These are phyloP conservation scores for Purpureocillium takamizusanense DNA, from an alignment of 2,329 filamentous ascomycete species.

Conservation along the genomic window DNA sequence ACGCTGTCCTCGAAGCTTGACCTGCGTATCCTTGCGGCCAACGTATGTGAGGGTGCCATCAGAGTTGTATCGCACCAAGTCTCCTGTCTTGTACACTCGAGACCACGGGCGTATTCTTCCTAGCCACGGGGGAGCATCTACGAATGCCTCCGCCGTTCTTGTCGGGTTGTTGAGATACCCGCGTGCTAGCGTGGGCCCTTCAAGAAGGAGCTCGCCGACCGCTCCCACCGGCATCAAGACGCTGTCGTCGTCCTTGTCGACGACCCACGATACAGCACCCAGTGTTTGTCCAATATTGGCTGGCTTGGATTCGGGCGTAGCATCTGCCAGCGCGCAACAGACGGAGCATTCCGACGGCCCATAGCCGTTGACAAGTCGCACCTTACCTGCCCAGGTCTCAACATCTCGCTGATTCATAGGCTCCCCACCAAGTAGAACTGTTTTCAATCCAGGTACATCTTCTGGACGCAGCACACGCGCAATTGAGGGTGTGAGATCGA, in stretches of 20 bases:
- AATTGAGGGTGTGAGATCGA: slow-evolving; percentile 1
- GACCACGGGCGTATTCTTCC: not conserved
- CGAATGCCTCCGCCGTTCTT: slow-evolving; percentile 33
- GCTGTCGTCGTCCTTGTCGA: slow-evolving; percentile 17
- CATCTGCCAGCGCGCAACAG: slow-evolving; percentile 2
- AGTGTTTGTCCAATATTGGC: not conserved
- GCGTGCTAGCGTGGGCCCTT: slow-evolving; percentile 34
- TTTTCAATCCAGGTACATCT: not conserved
- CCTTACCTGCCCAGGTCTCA: slow-evolving; percentile 1
- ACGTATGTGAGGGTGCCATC: slow-evolving; percentile 33
- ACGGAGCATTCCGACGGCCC: slow-evolving; percentile 6
- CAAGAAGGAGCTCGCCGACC: slow-evolving; percentile 27
- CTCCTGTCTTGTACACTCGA: slow-evolving; percentile 37
- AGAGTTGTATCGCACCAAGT: slow-evolving; percentile 32
- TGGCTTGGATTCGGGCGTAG: not conserved
- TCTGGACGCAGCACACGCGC: not conserved
- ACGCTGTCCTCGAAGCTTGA: slow-evolving; percentile 51
- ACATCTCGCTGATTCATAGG: slow-evolving; percentile 1
- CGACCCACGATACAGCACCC: slow-evolving; percentile 16
- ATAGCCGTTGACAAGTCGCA: slow-evolving; percentile 3
- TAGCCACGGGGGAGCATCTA: slow-evolving; percentile 28
- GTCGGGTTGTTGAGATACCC: slow-evolving; percentile 38
- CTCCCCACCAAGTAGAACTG: slow-evolving; percentile 2
- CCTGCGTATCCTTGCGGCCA: slow-evolving; percentile 47
- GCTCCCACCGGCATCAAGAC: slow-evolving; percentile 18